Evolutionary conservation across 83 land plant species (phyloP), one percentile per base, ranked within the genome.

Genomic region (Picea mariana): DNA sequence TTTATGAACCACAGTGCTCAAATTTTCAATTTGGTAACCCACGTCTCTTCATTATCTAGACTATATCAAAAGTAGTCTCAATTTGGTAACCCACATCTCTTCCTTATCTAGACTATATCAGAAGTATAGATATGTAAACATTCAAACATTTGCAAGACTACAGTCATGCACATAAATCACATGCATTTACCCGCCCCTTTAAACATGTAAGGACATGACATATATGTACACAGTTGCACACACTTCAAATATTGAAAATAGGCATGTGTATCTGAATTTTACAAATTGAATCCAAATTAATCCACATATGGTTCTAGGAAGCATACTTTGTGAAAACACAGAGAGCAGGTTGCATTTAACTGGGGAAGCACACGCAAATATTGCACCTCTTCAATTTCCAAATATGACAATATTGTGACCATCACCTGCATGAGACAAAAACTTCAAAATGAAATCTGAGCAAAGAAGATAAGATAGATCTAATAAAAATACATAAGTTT

Each of bases 311-410:
- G 58, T 52, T 52, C 58, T 52, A 52, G 61, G 40, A 69, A 26
- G 34, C 87, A 52, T 62, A 97, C 99, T 92, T 93, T 92, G 87
- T 98, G 93, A 80, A 98, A 98, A 67, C 85, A 84, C 67, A 98
- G 64, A 62, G 83, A 85, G 82, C 99, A 98, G 23, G 97, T 94
- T 26, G 87, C 87, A 80, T 93, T 96, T 24, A 93, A 67, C 77
- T 89, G 88, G 9, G 99, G 95, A 73, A 93, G 91, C 76, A 96
- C 60, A 9, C 44, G 87, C 67, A 98, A 49, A 77, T 90, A 94
- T 79, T 92, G 93, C 72, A 86, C 86, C 76, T 93, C 92, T 84
- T 98, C 99, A 73, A 96, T 85, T 85, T 98, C 99, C 83, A 98
- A 79, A 58, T 87, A 90, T 52, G 99, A 94, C 26, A 98, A 78